Percentiles rank a stretch among this genome's conserved stretches.
Conservation (phyloP, 306 rosid species). For the Hylodesmum podocarpum region DNA sequence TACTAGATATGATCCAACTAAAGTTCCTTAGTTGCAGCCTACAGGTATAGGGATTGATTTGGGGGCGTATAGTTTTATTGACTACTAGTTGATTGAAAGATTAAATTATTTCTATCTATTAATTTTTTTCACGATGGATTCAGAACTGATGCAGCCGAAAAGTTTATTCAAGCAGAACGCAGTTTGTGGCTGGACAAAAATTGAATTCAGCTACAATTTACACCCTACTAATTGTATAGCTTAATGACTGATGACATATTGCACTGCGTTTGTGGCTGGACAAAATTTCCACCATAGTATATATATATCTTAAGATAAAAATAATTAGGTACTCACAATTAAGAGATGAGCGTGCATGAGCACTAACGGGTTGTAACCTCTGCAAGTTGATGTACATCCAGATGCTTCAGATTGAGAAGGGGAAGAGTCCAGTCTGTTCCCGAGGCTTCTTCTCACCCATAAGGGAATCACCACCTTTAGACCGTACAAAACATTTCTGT, state of each 20-base stretch:
- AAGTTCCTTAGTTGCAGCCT: not conserved
- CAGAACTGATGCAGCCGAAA: not conserved
- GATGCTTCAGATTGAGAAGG: slow-evolving; percentile 24
- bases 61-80: not conserved
- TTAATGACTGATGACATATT: not conserved
- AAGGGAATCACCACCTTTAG: slow-evolving; percentile 24
- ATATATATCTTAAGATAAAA: not conserved
- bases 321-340: slow-evolving; percentile 43
- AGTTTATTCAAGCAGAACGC: not conserved
- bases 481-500: slow-evolving; percentile 28
- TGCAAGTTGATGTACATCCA: no score
- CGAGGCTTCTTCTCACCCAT: slow-evolving; percentile 27
- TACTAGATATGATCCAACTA: not conserved
- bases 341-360: slow-evolving; percentile 40
- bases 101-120: not conserved
- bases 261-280: not conserved
- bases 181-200: not conserved
- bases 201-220: not conserved
- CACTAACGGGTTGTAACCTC: not conserved
- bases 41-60: not conserved
- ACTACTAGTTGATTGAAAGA: not conserved
- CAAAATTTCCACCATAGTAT: not conserved
- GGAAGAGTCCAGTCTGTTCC: slow-evolving; percentile 28
- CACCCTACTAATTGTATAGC: not conserved
- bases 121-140: not conserved